Evolutionary conservation across 2,329 filamentous ascomycete species (phyloP), one percentile per base, ranked within the genome.

Genomic region (Scopulariopsis brevicaulis): DNA sequence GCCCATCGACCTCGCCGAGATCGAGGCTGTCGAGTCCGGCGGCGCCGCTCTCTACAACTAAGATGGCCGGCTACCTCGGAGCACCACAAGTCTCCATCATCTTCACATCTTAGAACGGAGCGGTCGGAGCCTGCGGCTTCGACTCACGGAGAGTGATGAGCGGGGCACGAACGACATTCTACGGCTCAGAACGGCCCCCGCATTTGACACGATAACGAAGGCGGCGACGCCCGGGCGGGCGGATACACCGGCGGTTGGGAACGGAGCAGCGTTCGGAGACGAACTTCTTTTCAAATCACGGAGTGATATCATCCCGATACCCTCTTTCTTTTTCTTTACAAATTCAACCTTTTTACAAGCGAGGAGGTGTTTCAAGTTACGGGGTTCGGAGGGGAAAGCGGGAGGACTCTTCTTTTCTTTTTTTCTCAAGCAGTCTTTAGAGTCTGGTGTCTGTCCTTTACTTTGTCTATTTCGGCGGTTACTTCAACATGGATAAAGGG

Each of bases 11-110:
- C 73, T 85, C 65, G 85, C 85, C 51, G 94, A 99, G 81, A 99
- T 99, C 60, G 94, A 97, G 72, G 92, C 91, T 24, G 82, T 99
- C 67, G 91, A 96, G 82, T 94, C 90, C 58, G 94, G 92, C 58
- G 94, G 94, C 59, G 94, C 93, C 37, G 74, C 79, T 40, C 69
- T 78, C 59, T 72, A 79, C 62, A 74, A 75, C 62, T 82, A 69
- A 75, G 60, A 22, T 22, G 56, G 7, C 22, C 22, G n/a, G n/a
- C n/a, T 7, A 6, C 3, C n/a, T 6, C 20, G 12, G 25, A 43
- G 40, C 24, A 10, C 20, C 37, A 50, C 18, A n/a, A 6, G 25
- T 15, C 12, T 52, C 34, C 4, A 50, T 10, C 15, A 48, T 28
- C 10, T 32, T 55, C 35, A 5, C 40, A 15, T 32, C 7, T 25